Conservation (phyloP, 176 grass and related monocot species). For the Musa acuminata region DNA sequence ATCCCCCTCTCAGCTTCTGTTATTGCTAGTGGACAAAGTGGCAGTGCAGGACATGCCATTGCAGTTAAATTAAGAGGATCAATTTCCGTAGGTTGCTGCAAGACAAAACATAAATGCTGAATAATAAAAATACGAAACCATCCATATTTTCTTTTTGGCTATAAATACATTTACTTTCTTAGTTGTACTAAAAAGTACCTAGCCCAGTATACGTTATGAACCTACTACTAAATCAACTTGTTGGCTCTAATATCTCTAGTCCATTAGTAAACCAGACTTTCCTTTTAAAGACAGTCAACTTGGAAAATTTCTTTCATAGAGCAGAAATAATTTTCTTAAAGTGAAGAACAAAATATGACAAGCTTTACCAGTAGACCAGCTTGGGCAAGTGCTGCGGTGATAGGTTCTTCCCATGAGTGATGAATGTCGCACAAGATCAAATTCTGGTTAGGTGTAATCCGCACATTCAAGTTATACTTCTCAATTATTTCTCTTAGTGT, state of each 20-base stretch:
- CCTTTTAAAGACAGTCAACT: neutral
- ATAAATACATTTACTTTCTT: too few species aligned
- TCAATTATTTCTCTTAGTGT: conserved; percentile 88
- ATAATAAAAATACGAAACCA: neutral
- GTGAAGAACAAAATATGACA: neutral
- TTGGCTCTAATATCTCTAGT: neutral
- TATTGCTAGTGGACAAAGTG: conserved; percentile 85
- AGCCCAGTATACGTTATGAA: too few species aligned
- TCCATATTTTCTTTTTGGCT: too few species aligned
- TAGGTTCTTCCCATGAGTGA: conserved; percentile 56
- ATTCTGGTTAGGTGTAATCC: conserved; percentile 92
- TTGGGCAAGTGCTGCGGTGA: conserved; percentile 64
- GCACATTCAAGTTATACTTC: conserved; percentile 73
- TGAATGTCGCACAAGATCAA: conserved; percentile 78
- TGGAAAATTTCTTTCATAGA: neutral
- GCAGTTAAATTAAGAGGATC: conserved; percentile 86
- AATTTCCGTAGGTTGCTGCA: conserved; percentile 67
- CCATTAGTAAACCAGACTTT: neutral
- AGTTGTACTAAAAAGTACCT: too few species aligned
- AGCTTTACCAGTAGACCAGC: conserved; percentile 67
- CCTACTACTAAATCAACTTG: too few species aligned
- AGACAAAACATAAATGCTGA: neutral
- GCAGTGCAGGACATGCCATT: conserved; percentile 96
- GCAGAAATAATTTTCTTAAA: neutral
- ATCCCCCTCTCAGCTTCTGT: conserved; percentile 97